Base-by-base conservation (phyloP, 345 rosid genomes). In the Aethionema arabicum region DNA sequence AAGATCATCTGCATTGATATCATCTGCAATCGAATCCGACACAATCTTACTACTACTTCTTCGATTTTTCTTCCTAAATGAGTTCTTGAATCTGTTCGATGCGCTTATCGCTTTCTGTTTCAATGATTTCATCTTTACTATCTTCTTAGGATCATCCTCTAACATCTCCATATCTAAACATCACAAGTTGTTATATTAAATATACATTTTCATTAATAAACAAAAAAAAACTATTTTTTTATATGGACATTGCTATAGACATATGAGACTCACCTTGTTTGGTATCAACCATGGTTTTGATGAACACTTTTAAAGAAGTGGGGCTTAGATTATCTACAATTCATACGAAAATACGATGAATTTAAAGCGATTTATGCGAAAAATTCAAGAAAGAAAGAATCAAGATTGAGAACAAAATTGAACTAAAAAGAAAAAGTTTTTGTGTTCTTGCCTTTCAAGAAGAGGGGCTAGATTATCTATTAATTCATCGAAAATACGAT, bases 91-190 rank as follows among this genome's bases (percentile, higher is more conserved):
- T 81, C 82, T 85, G 68, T 63, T 77, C 15, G 98, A 92, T 66
- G 93, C 95, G 67, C 50, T 78, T 10, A 87, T 83, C n/a, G 95
- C 96, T 65, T 78, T 85, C 79, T 87, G 84, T 76, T 69, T 89
- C 36, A 89, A 52, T 7, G 96, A 80, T 12, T 77, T 85, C 7
- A 85, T 79, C 76, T 77, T 82, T 38, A 72, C 76, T 72, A 80
- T 78, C 76, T 82, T 84, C 82, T 72, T 85, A 32, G 27, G 27
- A 21, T 76, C 90, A 56, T 91, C 90, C 42, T 84, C 95, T 4
- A 66, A 69, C 57, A n/a, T 60, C 21, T 84, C 96, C 36, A 47
- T 47, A 46, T 80, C 87, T 41, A 53, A 12, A 14, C 11, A 50
- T 47, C 40, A 38, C 38, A 55, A 21, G 21, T 37, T 45, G 31